Conservation (phyloP, 192 early-diverging fungal genomes). For the Piromyces sp. region DNA sequence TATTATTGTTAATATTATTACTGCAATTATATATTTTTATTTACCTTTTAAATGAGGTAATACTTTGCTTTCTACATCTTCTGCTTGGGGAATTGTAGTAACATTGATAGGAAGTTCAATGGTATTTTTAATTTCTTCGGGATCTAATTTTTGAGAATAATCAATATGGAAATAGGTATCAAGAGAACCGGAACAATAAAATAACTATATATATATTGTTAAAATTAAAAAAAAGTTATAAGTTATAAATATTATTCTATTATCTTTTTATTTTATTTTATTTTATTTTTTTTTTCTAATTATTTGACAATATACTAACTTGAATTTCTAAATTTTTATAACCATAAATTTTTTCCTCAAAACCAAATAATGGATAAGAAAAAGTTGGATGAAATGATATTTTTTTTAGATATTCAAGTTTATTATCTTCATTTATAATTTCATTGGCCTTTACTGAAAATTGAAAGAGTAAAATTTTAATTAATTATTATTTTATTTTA, state of each 20-base stretch:
- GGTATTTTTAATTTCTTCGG: not conserved
- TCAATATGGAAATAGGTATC: slow-evolving; percentile 44
- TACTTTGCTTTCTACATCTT: slow-evolving; percentile 43
- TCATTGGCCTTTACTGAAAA: not conserved
- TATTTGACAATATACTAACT: slow-evolving; percentile 2
- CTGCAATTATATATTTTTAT: not conserved
- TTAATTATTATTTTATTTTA: no score
- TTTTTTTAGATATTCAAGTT: not conserved
- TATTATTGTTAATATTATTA: not conserved
- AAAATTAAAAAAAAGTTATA: no score
- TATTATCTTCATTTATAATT: not conserved
- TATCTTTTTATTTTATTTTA: no score
- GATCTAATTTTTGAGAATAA: slow-evolving; percentile 42
- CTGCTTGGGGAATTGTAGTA: slow-evolving; percentile 21
- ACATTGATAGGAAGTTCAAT: slow-evolving; percentile 8
- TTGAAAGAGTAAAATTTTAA: no score
- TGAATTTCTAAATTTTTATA: slow-evolving; percentile 67
- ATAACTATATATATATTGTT: slow-evolving; percentile 15
- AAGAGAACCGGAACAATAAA: slow-evolving; percentile 63
- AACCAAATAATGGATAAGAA: not conserved
- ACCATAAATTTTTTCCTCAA: slow-evolving; percentile 62
- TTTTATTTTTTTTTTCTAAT: no score
- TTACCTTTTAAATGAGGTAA: not conserved
- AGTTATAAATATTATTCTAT: no score
- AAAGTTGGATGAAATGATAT: not conserved